Percentiles rank a stretch among this genome's conserved stretches.
phyloP scores from a whole-genome alignment of 345 rosid species.

The Turnera subulata region DNA sequence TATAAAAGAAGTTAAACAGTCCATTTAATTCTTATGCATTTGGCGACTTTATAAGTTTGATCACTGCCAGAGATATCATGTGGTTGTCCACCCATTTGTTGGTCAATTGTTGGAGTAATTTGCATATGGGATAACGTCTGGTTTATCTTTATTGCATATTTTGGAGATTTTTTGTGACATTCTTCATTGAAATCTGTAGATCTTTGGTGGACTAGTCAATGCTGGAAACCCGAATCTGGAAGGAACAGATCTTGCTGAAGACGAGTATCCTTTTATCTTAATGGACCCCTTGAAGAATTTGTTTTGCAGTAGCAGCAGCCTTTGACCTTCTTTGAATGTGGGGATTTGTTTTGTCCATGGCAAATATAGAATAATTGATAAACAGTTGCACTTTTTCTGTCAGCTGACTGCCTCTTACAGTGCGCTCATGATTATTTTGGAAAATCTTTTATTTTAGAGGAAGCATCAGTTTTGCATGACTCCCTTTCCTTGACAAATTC shows the following conservation, averaged over 20 bases:
- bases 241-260: slow-evolving; percentile 54
- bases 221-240: slow-evolving; percentile 70
- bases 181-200: slow-evolving; percentile 28
- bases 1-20: too few species aligned
- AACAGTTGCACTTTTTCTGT: not conserved
- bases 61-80: too few species aligned
- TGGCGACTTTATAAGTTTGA: too few species aligned
- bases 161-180: too few species aligned
- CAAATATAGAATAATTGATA: not conserved
- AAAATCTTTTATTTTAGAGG: too few species aligned
- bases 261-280: slow-evolving; percentile 72
- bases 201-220: slow-evolving; percentile 90
- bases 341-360: not conserved
- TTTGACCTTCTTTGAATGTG: not conserved
- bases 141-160: too few species aligned
- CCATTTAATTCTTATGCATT: too few species aligned
- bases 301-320: too few species aligned
- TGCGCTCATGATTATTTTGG: too few species aligned
- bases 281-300: slow-evolving; percentile 11
- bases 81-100: too few species aligned
- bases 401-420: not conserved
- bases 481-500: slow-evolving; percentile 43
- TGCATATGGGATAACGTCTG: too few species aligned
- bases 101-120: too few species aligned
- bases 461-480: not conserved